Evolutionary conservation across 2,329 filamentous ascomycete genomes (phyloP).

Genomic region (Exophiala aquamarina): DNA sequence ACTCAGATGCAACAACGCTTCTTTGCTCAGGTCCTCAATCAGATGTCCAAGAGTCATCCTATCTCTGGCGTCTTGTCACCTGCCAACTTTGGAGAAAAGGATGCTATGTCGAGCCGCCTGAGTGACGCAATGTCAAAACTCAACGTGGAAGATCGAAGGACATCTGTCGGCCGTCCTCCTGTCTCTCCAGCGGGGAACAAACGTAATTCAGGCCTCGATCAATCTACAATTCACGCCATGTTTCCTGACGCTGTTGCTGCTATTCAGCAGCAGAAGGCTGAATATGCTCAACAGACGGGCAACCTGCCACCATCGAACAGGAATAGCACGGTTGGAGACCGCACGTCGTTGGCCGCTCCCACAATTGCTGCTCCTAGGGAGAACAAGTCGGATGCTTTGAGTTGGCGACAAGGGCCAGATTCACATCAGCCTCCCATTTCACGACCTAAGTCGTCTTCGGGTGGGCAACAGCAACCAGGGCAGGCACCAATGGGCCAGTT

Average conservation of each 20-base stretch:
- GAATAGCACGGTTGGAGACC: slow-evolving; percentile 81
- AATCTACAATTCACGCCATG: slow-evolving; percentile 95
- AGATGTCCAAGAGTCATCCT: slow-evolving; percentile 97
- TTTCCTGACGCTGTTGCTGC: slow-evolving; percentile 97
- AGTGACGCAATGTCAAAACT: slow-evolving; percentile 97
- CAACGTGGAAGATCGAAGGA: slow-evolving; percentile 81
- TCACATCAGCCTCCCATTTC: slow-evolving; percentile 51
- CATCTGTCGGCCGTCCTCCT: slow-evolving; percentile 79
- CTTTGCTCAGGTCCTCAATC: slow-evolving; percentile 97
- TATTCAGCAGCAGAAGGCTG: slow-evolving; percentile 95
- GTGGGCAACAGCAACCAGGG: slow-evolving; percentile 60
- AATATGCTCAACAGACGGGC: slow-evolving; percentile 93
- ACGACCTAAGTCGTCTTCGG: slow-evolving; percentile 75
- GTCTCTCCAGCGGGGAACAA: slow-evolving; percentile 72
- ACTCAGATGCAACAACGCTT: slow-evolving; percentile 98
- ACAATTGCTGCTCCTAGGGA: slow-evolving; percentile 69
- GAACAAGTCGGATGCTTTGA: slow-evolving; percentile 58
- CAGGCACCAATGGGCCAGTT: slow-evolving; percentile 83
- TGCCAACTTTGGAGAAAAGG: slow-evolving; percentile 90
- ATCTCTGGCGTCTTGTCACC: slow-evolving; percentile 95
- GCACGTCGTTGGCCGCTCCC: slow-evolving; percentile 71
- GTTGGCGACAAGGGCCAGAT: slow-evolving; percentile 65
- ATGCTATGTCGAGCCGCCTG: slow-evolving; percentile 94
- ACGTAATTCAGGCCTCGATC: slow-evolving; percentile 90
- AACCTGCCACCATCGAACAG: slow-evolving; percentile 87